phyloP scores from a whole-genome alignment of 2,329 filamentous ascomycete genomes.

The Fusarium denticulatum region DNA sequence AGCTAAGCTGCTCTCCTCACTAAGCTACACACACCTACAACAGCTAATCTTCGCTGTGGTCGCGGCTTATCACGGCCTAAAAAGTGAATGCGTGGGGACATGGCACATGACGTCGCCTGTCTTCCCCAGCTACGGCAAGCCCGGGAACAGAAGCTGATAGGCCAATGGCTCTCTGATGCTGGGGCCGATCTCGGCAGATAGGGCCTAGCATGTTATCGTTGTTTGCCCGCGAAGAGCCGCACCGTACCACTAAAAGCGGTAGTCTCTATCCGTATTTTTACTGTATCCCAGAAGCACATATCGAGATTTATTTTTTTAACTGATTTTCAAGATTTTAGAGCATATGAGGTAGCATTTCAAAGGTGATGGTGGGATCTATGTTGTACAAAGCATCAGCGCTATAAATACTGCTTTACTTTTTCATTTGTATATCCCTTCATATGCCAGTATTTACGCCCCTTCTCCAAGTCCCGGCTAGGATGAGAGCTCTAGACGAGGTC shows the following conservation, averaged over 20 bases:
- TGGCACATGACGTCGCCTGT: slow-evolving; percentile 40
- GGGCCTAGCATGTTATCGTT: slow-evolving; percentile 16
- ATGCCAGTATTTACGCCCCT: neutral
- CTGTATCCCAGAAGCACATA: neutral
- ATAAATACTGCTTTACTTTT: neutral
- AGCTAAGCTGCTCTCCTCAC: slow-evolving; percentile 17
- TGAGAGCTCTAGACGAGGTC: slow-evolving; percentile 6
- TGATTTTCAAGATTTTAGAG: neutral
- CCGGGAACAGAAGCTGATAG: slow-evolving; percentile 27
- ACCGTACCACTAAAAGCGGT: slow-evolving; percentile 12
- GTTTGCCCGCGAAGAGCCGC: slow-evolving; percentile 42
- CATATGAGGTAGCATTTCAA: neutral
- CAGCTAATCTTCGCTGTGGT: slow-evolving; percentile 18
- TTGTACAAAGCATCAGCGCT: neutral
- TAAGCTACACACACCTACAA: neutral
- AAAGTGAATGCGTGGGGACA: slow-evolving; percentile 20
- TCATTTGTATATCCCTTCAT: too few relatives aligned
- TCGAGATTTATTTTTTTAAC: neutral
- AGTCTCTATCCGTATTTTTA: neutral
- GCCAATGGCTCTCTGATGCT: slow-evolving; percentile 37
- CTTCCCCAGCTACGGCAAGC: slow-evolving; percentile 26
- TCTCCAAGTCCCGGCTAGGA: neutral
- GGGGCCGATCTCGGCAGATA: slow-evolving; percentile 39
- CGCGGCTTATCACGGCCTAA: slow-evolving; percentile 48
- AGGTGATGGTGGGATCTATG: neutral